Base-by-base conservation (phyloP, 1,284 basidiomycete genomes). In the Paramarasmius palmivorus region DNA sequence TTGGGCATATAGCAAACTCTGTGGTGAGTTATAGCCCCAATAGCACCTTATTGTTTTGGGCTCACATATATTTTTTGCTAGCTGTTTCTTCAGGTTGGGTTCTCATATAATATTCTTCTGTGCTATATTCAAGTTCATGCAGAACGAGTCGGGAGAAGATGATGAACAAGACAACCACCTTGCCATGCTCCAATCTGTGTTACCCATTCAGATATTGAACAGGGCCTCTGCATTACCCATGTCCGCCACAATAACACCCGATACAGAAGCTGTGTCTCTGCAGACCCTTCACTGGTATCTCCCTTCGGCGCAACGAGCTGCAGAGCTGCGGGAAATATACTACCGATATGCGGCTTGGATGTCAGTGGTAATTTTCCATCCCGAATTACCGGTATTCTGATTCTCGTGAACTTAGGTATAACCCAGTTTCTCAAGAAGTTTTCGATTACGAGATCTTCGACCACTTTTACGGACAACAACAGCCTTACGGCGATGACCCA, bases 271-370 rank as follows among this genome's bases (percentile, higher is more conserved):
- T 50, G 73, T 79, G 26, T 76, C 76, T 12, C 67, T 88, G 2
- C 77, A 80, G 49, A 76, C 73, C 39, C 73, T 89, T n/a, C 79
- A 78, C 59, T 86, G 82, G 79, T 87, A 88, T 65, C 78, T 90
- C 15, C 89, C 89, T 8, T 69, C 77, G 10, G 66, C 76, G 1
- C 75, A 81, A 35, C 80, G 76, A 57, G 86, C 88, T 4, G 71
- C 76, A 20, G 78, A 82, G 56, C 72, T 91, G 35, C 79, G 82
- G 34, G 75, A 79, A 32, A 77, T 81, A 34, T 91, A 88, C 65
- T 91, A 78, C 68, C 77, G 77, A 37, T 78, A 86, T 61, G 88
- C 85, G 39, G 84, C 86, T 40, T 90, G 88, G 88, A 89, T 91
- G 88, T 89, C 63, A 62, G 76, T 63, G 59, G 74, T n/a, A 58